Conservation (phyloP, 2,329 filamentous ascomycete genomes). For the Diaporthe longicolla region DNA sequence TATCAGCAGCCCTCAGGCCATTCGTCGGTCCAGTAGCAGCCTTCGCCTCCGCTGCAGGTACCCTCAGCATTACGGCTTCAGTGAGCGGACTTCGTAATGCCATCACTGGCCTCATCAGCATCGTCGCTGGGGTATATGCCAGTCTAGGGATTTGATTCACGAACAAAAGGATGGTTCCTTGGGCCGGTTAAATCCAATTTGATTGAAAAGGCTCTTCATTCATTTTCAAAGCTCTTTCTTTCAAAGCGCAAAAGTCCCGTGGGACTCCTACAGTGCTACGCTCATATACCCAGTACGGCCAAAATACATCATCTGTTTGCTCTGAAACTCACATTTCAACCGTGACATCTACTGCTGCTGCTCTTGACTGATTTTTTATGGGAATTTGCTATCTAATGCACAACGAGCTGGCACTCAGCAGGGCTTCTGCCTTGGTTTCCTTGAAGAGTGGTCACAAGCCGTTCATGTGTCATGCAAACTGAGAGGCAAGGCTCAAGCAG, state of each 20-base stretch:
- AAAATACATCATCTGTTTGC: neutral
- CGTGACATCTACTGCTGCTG: neutral
- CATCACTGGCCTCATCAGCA: neutral
- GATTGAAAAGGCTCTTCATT: neutral
- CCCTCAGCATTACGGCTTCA: neutral
- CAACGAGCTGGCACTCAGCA: no score
- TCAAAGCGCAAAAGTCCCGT: neutral
- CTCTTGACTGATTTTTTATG: no score
- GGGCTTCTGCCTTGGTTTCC: no score
- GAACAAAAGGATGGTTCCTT: neutral
- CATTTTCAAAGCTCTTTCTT: no score
- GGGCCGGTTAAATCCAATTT: neutral
- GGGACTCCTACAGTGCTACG: neutral
- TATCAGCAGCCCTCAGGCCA: neutral
- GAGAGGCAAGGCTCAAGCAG: no score
- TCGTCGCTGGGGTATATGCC: neutral
- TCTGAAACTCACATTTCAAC: neutral
- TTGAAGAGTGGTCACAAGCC: no score
- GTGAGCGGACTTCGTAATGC: neutral
- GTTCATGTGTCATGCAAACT: no score
- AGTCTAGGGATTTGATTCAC: neutral
- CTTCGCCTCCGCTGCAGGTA: neutral
- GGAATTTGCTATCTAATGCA: no score
- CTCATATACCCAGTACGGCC: neutral
- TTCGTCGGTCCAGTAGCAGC: constrained; percentile 1